Conservation (phyloP, 345 rosid species). For the Angophora floribunda region DNA sequence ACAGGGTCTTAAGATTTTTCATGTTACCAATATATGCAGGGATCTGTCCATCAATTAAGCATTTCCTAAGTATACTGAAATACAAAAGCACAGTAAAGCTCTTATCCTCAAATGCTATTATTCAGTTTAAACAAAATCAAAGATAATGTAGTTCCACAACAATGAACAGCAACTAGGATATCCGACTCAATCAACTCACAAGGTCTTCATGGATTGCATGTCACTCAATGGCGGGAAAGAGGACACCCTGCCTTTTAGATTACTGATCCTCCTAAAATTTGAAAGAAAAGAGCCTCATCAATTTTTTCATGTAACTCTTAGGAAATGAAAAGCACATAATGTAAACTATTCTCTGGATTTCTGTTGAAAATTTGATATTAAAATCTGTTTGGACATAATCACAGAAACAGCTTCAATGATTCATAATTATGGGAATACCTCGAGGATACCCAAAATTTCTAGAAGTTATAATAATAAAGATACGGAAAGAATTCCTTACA, state of each 20-base stretch:
- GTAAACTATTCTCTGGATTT: neutral
- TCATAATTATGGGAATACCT: neutral
- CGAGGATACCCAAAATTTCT: neutral
- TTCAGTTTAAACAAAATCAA: neutral
- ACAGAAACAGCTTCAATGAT: neutral
- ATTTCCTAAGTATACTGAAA: constrained; percentile 59
- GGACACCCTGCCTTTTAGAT: constrained; percentile 47
- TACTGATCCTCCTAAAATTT: constrained; percentile 61
- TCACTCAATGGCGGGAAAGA: constrained; percentile 43
- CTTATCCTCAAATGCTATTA: neutral
- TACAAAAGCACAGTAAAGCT: neutral
- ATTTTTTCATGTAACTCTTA: neutral
- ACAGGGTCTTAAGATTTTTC: constrained; percentile 66
- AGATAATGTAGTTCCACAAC: neutral
- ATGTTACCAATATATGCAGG: constrained; percentile 49
- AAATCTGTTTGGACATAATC: neutral
- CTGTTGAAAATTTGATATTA: neutral
- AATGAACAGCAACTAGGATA: neutral
- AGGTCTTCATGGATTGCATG: constrained; percentile 53
- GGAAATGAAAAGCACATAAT: neutral
- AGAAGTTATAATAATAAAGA: neutral
- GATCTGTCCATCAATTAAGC: constrained; percentile 50
- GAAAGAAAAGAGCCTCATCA: neutral
- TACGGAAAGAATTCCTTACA: neutral
- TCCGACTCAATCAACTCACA: constrained; percentile 41